Evolutionary conservation across 345 rosid genomes (phyloP).

Genomic region (Sisymbrium irio): DNA sequence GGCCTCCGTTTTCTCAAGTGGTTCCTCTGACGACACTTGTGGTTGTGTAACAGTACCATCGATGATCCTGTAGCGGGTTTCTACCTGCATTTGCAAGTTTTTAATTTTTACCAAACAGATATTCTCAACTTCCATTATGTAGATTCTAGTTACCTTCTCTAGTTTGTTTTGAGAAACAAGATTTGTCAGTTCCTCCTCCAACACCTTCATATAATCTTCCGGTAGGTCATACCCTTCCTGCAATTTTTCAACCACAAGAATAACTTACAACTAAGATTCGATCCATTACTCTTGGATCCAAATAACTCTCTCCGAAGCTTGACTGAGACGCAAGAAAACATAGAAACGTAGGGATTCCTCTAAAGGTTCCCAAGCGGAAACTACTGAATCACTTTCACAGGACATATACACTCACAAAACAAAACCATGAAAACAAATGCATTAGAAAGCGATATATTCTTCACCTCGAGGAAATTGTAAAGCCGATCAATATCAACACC

Average conservation of each 20-base stretch:
- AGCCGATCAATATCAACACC: slow-evolving; percentile 54
- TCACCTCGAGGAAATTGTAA: slow-evolving; percentile 48
- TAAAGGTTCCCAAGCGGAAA: not conserved
- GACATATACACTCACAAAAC: not conserved
- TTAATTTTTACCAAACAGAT: not conserved
- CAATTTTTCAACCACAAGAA: slow-evolving; percentile 27
- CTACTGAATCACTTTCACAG: not conserved
- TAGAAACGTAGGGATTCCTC: not conserved
- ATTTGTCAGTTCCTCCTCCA: slow-evolving; percentile 48
- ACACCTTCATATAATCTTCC: slow-evolving; percentile 47
- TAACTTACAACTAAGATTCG: not conserved
- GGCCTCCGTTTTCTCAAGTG: slow-evolving; percentile 29
- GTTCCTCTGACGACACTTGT: not conserved
- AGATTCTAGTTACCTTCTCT: slow-evolving; percentile 45
- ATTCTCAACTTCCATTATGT: not conserved
- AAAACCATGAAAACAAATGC: not conserved
- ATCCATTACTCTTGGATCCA: not conserved
- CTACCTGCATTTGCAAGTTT: slow-evolving; percentile 43
- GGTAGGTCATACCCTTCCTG: slow-evolving; percentile 53
- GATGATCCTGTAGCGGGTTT: slow-evolving; percentile 49
- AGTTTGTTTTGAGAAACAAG: slow-evolving; percentile 54
- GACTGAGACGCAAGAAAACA: not conserved
- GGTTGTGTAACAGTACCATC: not conserved
- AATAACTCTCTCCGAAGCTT: too few relatives aligned
- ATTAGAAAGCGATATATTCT: not conserved